Conservation (phyloP, 352 stramenopile species). For the Phytophthora hibernalis region DNA sequence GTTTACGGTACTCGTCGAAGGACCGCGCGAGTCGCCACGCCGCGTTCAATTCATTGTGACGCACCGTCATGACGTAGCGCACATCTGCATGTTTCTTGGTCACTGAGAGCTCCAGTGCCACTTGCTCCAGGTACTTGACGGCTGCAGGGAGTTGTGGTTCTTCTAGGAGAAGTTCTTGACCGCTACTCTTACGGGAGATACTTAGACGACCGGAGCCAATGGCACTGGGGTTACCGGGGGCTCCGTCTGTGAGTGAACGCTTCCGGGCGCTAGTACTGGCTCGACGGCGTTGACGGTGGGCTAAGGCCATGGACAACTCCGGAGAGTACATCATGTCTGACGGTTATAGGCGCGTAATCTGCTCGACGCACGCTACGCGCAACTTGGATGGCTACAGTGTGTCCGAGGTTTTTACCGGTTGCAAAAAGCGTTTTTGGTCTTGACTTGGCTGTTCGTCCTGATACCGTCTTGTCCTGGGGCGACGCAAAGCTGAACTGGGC, state of each 20-base stretch:
- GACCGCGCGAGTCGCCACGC: constrained; percentile 58
- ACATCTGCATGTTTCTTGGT: constrained; percentile 63
- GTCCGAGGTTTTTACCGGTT: background rate
- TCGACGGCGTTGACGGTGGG: constrained; percentile 31
- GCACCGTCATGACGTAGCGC: constrained; percentile 68
- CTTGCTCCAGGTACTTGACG: constrained; percentile 62
- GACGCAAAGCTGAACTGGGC: background rate
- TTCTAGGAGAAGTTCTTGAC: constrained; percentile 35
- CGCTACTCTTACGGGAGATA: constrained; percentile 33
- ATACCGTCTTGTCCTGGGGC: too few species aligned
- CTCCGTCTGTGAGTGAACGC: constrained; percentile 33
- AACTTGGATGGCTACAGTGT: constrained; percentile 5
- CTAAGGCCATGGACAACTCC: constrained; percentile 37
- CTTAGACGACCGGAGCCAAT: constrained; percentile 13
- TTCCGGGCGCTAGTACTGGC: constrained; percentile 32
- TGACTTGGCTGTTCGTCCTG: background rate
- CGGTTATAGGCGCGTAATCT: constrained; percentile 24
- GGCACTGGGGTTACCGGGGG: constrained; percentile 8
- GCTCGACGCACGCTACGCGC: constrained; percentile 20
- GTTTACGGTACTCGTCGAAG: constrained; percentile 79
- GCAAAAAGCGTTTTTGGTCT: background rate
- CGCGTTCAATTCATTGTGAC: constrained; percentile 37
- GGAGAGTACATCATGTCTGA: constrained; percentile 44
- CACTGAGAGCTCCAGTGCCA: constrained; percentile 52
- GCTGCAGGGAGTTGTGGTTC: constrained; percentile 42